Conservation (phyloP, 768 basidiomycete species). For the Xerocomellus chrysenteron region DNA sequence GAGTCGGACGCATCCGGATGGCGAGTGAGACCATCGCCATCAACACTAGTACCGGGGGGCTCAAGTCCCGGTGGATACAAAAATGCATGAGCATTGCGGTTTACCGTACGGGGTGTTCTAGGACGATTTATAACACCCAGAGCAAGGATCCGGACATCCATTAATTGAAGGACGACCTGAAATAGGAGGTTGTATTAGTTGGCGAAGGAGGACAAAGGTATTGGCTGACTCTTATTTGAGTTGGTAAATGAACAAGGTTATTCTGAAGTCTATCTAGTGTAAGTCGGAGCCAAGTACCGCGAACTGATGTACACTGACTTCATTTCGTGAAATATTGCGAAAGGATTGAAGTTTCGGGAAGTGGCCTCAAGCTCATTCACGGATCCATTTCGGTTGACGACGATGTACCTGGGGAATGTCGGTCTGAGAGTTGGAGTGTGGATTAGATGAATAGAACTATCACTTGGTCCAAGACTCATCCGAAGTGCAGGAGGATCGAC, state of each 20-base stretch:
- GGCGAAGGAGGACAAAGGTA: not conserved
- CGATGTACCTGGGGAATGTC: slow-evolving; percentile 54
- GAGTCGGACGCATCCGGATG: slow-evolving; percentile 5
- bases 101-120: slow-evolving; percentile 54
- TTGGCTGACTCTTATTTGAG: slow-evolving; percentile 58
- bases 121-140: slow-evolving; percentile 65
- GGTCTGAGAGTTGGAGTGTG: not conserved
- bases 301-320: slow-evolving; percentile 48
- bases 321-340: slow-evolving; percentile 68
- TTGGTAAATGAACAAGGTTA: slow-evolving; percentile 65
- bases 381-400: slow-evolving; percentile 72
- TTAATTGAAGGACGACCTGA: slow-evolving; percentile 67
- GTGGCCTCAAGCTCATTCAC: slow-evolving; percentile 69
- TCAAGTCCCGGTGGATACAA: slow-evolving; percentile 69
- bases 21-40: not conserved
- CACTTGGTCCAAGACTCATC: slow-evolving; percentile 87
- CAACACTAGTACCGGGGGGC: slow-evolving; percentile 16
- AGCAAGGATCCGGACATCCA: slow-evolving; percentile 70
- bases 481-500: slow-evolving; percentile 63
- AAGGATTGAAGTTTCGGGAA: slow-evolving; percentile 67
- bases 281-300: not conserved
- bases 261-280: slow-evolving; percentile 56
- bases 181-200: slow-evolving; percentile 4
- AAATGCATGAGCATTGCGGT: slow-evolving; percentile 65
- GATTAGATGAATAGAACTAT: slow-evolving; percentile 17